Base-by-base conservation (phyloP, 1,284 basidiomycete genomes). In the Takashimella koratensis region DNA sequence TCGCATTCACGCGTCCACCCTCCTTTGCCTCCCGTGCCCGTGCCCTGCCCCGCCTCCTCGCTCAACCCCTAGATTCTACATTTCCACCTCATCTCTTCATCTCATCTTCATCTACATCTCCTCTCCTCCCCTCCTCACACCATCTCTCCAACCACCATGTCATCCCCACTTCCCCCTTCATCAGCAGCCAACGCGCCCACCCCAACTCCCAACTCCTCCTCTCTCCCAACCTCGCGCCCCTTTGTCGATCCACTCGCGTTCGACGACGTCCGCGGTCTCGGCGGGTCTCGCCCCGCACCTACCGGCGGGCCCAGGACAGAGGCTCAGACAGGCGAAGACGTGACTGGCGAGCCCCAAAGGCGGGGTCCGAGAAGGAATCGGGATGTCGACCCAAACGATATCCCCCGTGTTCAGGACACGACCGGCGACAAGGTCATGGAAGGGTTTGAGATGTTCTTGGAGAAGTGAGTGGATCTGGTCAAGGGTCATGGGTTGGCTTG, bases 391-490 rank as follows among this genome's bases (percentile, higher is more conserved):
- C 80, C 80, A 51, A 82, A 79, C 4, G 84, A 90, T 62, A 83
- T 94, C 1, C 88, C 91, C 1, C 78, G 90, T 47, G 92, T 98
- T 1, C 87, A 86, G 62, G 95, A 98, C 75, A 84, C 87, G 40
- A 91, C 95, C 12, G 93, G 93, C 49, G 93, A 97, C 76, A 89
- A 87, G 64, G 88, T 98, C 3, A 85, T 87, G 56, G 89, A 93
- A 68, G 86, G 86, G 63, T 97, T 98, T 69, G 86, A 89, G 70
- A 83, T 83, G 4, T 98, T 98, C 76, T 76, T 98, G 51, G 88
- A 91, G 77, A 86, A 84, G 91, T 96, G 71, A 65, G 88, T 69
- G 11, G 43, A 42, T 25, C 42, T 44, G 25, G 50, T 36, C 11
- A 12, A 1, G 4, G 11, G 25, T n/a, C n/a, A n/a, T n/a, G n/a